Evolutionary conservation across 495 filamentous ascomycete genomes (phyloP), one percentile per base, ranked within the genome.

Genomic region (Podospora bellae-mahoneyi): DNA sequence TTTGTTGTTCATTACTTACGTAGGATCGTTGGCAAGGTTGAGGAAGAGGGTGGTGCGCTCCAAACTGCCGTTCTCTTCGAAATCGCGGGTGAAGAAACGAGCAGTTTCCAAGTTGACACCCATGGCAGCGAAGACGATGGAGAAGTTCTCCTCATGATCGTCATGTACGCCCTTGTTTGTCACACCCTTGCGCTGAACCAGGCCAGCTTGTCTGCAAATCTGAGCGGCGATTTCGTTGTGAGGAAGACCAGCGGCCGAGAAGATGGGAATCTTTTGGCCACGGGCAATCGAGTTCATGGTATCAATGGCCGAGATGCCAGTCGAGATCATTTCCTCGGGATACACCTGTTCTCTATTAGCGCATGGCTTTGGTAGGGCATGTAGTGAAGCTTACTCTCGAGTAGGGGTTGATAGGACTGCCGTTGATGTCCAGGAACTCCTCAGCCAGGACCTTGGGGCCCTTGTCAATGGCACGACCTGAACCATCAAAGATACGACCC

Each of bases 251-350:
- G 96, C 89, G 60, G 96, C 93, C 6, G 96, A 98, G 88, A 99
- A 99, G 76, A 99, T 99, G 65, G 96, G 96, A 70, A 99, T 99
- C 85, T 99, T 99, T 81, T 99, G 96, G 68, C 96, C 96, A 85
- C 96, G 93, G 71, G 96, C 95, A 79, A 99, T 94, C 68, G 96
- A 98, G 87, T 99, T 99, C 96, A 99, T 99, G 56, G 94, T 97
- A 79, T 99, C 96, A 75, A 99, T 99, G 75, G 96, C 94, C 66
- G 93, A 97, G 78, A 99, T 99, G 87, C 96, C 96, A 66, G 96
- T 99, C 10, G 94, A 93, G 74, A 99, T 98, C 93, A 99, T 99
- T 81, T 99, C 96, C 84, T 98, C 94, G 78, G 96, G 96, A 77
- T 99, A 99, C 58, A 96, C 91, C 92, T 95, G 69, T 56, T 18